Evolutionary conservation across 331 rosid genomes (phyloP).

Genomic region (Malus hybrid): DNA sequence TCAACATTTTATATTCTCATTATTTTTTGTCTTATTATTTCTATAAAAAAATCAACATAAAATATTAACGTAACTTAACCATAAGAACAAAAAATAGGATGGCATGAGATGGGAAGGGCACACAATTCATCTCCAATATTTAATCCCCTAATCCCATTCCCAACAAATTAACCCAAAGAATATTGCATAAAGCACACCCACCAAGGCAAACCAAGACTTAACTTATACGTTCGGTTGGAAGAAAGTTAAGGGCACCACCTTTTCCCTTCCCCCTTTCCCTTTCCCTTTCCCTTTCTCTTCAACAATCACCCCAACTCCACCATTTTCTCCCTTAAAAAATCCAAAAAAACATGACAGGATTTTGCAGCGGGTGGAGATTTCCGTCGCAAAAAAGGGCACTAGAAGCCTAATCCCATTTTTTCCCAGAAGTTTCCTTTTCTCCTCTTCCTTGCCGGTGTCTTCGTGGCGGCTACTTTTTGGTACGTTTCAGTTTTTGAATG

Average conservation of each 20-base stretch:
- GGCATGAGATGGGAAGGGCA: too few species aligned
- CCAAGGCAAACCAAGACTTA: neutral
- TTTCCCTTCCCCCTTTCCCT: neutral
- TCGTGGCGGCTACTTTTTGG: neutral
- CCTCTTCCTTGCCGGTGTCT: neutral
- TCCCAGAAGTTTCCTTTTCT: neutral
- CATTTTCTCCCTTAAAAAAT: neutral
- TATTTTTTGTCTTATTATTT: too few species aligned
- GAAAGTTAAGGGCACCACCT: too few species aligned
- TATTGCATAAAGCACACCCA: neutral
- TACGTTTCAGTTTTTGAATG: neutral
- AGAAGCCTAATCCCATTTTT: too few species aligned
- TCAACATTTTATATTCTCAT: too few species aligned
- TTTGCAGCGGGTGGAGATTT: neutral
- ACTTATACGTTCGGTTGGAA: neutral
- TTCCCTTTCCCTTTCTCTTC: too few species aligned
- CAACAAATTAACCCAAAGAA: neutral
- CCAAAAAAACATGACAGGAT: neutral
- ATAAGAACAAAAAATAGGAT: too few species aligned
- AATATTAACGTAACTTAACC: too few species aligned
- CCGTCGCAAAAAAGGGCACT: too few species aligned
- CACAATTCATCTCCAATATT: too few species aligned
- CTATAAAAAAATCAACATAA: too few species aligned
- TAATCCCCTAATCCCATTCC: neutral
- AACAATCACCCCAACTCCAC: neutral